Base-by-base conservation (phyloP, 768 basidiomycete genomes). In the Suillus lakei region DNA sequence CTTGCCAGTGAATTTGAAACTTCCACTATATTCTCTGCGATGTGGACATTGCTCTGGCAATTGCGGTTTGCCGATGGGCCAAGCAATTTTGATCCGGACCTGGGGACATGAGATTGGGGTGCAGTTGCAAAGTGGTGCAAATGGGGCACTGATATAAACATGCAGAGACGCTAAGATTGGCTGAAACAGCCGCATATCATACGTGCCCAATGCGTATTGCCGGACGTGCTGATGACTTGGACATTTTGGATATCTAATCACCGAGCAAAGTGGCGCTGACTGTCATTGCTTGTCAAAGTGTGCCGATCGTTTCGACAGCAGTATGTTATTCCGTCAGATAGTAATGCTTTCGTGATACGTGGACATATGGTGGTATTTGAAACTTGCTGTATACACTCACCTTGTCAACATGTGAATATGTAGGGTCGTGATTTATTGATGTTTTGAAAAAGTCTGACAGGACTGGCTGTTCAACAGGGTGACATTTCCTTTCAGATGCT, bases 401-500 rank as follows among this genome's bases (percentile, higher is more conserved):
- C 50, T 6, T 32, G 46, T 46, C 9, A 28, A 26, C 26, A 50
- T 43, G 41, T 55, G n/a, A n/a, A 55, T 26, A 50, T 56, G 34
- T n/a, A 54, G 21, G 28, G 18, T 34, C 5, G 21, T 53, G 51
- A 54, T 55, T 55, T 55, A 34, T 55, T 23, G 32, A 23, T n/a
- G 12, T 6, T 16, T 28, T 28, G 48, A 26, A 39, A n/a, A 50
- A 16, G 26, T 50, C 16, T 51, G 28, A 53, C 18, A 30, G 28
- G 30, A 5, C 26, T 50, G 34, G 55, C 56, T 58, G 56, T 39
- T 58, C 56, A 21, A 26, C n/a, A 58, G 38, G 36, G 23, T 58
- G 55, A 58, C 36, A 38, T 56, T 18, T 39, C 48, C 4, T 48
- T 23, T 38, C 39, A 5, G 30, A 5, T 5, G 4, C 12, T 21